Conservation (phyloP, 306 rosid genomes). For the Oemleria cerasiformis region DNA sequence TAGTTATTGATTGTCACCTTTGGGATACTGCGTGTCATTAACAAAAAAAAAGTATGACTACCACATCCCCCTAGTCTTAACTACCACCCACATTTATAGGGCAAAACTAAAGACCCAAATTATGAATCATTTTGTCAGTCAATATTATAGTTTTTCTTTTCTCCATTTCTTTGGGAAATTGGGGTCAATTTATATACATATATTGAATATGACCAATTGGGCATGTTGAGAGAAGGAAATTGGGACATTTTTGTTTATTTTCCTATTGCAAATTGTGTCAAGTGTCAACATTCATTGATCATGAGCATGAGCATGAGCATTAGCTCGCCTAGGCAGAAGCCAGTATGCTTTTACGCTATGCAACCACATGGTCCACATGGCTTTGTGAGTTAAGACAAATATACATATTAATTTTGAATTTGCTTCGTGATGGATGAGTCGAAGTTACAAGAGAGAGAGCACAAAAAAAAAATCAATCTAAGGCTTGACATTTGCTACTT, state of each 20-base stretch:
- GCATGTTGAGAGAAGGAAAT: background rate
- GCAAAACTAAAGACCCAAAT: background rate
- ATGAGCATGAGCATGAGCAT: background rate
- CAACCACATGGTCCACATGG: constrained; percentile 6
- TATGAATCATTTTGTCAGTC: background rate
- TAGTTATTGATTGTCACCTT: no score
- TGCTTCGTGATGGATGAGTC: no score
- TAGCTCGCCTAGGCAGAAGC: background rate
- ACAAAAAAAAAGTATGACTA: no score
- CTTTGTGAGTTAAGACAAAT: no score
- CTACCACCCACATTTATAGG: background rate
- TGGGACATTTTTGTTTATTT: background rate
- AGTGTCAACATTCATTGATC: background rate
- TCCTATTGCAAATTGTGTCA: background rate
- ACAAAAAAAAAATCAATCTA: background rate
- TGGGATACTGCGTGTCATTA: no score
- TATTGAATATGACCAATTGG: background rate
- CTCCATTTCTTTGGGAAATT: background rate
- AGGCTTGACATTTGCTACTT: background rate
- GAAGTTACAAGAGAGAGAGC: no score
- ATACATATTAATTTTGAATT: no score
- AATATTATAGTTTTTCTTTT: background rate
- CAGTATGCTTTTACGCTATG: background rate
- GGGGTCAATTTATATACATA: background rate
- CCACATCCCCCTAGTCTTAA: background rate